Percentiles rank a stretch among this genome's conserved stretches.
Evolutionary conservation across 2,329 filamentous ascomycete species (phyloP).

Genomic region (Talaromyces sp.): DNA sequence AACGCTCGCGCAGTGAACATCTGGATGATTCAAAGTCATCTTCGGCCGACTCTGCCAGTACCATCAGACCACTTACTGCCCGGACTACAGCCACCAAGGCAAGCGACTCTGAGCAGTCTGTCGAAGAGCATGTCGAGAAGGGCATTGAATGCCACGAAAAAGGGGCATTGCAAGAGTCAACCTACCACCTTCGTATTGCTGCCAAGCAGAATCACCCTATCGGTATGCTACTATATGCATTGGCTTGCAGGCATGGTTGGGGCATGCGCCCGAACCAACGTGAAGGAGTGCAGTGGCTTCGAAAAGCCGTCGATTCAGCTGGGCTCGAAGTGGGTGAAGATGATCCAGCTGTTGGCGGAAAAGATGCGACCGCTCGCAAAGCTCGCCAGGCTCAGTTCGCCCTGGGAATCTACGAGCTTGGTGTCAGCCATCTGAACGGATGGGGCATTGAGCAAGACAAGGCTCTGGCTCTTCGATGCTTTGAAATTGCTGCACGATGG

Average conservation of each 20-base stretch:
- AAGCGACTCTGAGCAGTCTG: conserved; percentile 22
- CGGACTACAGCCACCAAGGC: conserved; percentile 20
- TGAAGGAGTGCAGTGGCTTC: conserved; percentile 87
- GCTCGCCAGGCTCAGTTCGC: conserved; percentile 89
- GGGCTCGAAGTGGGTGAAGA: conserved; percentile 71
- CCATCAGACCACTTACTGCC: conserved; percentile 39
- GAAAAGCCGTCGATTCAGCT: conserved; percentile 80
- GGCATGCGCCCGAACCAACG: conserved; percentile 88
- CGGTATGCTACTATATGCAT: conserved; percentile 90
- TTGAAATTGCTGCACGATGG: conserved; percentile 94
- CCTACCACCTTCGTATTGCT: conserved; percentile 88
- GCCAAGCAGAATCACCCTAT: conserved; percentile 81
- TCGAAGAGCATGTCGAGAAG: conserved; percentile 84
- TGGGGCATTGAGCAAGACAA: conserved; percentile 97
- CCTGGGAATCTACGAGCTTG: conserved; percentile 90
- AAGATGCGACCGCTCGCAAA: conserved; percentile 64
- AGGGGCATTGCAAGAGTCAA: conserved; percentile 84
- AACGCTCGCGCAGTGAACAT: conserved; percentile 14
- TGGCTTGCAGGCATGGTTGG: conserved; percentile 95
- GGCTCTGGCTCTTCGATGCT: conserved; percentile 77
- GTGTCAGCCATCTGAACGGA: conserved; percentile 94
- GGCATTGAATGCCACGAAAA: conserved; percentile 86
- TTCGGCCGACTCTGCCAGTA: conserved; percentile 60
- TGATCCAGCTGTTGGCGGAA: conserved; percentile 37
- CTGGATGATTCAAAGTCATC: conserved; percentile 45